Percentiles rank a stretch among this genome's conserved stretches.
These are phyloP conservation scores for Glebionis coronaria DNA, from an alignment of 129 eudicot genomes.

Conservation along the genomic window DNA sequence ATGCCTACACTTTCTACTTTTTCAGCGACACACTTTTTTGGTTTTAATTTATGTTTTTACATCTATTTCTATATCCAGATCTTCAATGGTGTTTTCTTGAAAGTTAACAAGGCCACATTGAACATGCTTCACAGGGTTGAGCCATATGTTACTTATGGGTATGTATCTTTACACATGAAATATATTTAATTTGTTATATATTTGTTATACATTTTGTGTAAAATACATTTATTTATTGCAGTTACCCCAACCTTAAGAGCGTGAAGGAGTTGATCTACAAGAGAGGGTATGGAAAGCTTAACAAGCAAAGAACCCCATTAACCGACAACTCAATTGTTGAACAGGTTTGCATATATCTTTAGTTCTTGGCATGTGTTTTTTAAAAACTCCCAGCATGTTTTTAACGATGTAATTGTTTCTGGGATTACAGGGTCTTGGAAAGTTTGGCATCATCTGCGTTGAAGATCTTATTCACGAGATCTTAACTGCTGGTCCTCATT, in stretches of 20 bases:
- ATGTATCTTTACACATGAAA: neutral
- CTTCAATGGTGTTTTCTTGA: slow-evolving; percentile 71
- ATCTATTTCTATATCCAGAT: slow-evolving; percentile 33
- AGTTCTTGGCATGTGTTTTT: too few relatives aligned
- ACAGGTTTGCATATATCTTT: slow-evolving; percentile 38
- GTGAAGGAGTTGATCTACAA: slow-evolving; percentile 78
- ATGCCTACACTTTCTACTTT: neutral
- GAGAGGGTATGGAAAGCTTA: slow-evolving; percentile 77
- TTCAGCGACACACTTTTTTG: neutral
- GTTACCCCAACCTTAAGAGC: slow-evolving; percentile 82
- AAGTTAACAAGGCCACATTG: slow-evolving; percentile 84
- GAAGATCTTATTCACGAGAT: slow-evolving; percentile 89
- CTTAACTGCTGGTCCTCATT: slow-evolving; percentile 83
- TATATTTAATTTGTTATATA: neutral
- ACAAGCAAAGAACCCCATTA: slow-evolving; percentile 81
- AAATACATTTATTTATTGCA: slow-evolving; percentile 3
- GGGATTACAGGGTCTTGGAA: slow-evolving; percentile 51
- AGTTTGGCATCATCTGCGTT: slow-evolving; percentile 67
- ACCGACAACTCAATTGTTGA: slow-evolving; percentile 78
- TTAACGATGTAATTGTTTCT: neutral
- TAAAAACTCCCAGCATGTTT: neutral
- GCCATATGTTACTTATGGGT: slow-evolving; percentile 95
- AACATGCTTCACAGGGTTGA: slow-evolving; percentile 94
- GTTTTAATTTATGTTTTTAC: neutral
- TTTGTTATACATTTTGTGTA: neutral